Evolutionary conservation across 495 filamentous ascomycete species (phyloP), one percentile per base, ranked within the genome.

Genomic region (Aspergillus sclerotioniger): DNA sequence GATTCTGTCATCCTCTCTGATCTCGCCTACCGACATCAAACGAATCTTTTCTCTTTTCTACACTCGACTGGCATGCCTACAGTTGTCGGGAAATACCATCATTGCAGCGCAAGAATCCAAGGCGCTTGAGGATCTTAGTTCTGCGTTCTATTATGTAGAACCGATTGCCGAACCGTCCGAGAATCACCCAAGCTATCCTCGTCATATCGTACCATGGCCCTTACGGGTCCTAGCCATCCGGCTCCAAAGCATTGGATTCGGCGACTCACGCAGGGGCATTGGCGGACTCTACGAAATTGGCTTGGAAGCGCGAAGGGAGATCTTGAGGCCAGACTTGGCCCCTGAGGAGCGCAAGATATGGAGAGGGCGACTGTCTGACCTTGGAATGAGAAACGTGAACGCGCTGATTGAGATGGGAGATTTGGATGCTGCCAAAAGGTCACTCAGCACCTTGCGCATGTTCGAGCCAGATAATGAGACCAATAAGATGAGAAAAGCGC

Each of bases 341-440:
- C 64, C 67, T 8, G 37, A 50, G 15, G 80, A 81, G 32, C 72
- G 74, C 12, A 67, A 75, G 50, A 60, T 87, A 39, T 98, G 93
- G 94, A 81, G 77, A 61, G 70, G 70, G 1, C 60, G 94, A 41
- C 71, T 96, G 5, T 71, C 71, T 9, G 91, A 96, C 52, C 72
- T 96, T 0, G 92, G 92, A 0, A 68, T 96, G 9, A 71, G 87
- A 48, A 89, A 90, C 9, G 92, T 86, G 0, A 90, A 90, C 64
- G 86, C 87, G 28, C 67, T 98, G 52, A 80, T 96, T 4, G 92
- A 97, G 74, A 96, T 96, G 90, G 90, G 91, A 7, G 92, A 98
- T 69, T 65, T 93, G 2, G 83, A 84, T 51, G 87, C 86, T 8
- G 94, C 92, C 2, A 81, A 70, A n/a, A 70, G 85, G 46, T 87